phyloP scores from a whole-genome alignment of 805 yeast genomes.

The Saccharomyces mikatae region DNA sequence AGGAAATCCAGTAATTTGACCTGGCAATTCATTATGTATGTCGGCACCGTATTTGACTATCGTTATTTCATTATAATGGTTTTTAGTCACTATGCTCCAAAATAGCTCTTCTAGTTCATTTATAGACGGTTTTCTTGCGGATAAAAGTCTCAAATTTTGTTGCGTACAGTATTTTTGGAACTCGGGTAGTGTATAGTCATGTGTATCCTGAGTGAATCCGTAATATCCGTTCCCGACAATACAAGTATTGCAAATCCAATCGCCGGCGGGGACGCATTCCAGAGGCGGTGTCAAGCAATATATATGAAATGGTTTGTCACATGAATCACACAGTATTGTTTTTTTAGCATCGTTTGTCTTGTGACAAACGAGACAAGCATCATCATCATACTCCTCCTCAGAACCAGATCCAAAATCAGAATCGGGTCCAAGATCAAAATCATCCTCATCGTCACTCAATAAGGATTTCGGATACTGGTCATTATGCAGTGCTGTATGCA shows the following conservation, averaged over 20 bases:
- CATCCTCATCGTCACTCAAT: constrained; percentile 17
- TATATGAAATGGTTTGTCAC: constrained; percentile 50
- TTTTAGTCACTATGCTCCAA: constrained; percentile 48
- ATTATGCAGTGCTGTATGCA: constrained; percentile 4
- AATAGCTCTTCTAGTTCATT: constrained; percentile 52
- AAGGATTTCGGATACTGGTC: constrained; percentile 31
- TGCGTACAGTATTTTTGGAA: constrained; percentile 51
- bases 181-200: constrained; percentile 47
- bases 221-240: constrained; percentile 81
- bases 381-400: constrained; percentile 28
- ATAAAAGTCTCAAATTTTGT: constrained; percentile 31
- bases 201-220: constrained; percentile 69
- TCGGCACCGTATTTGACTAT: constrained; percentile 76
- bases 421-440: background rate
- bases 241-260: constrained; percentile 80
- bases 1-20: constrained; percentile 73
- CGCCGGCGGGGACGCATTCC: constrained; percentile 42
- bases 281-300: constrained; percentile 57
- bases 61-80: constrained; percentile 37
- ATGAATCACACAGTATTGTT: constrained; percentile 62
- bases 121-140: constrained; percentile 12
- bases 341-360: constrained; percentile 37
- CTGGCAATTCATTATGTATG: constrained; percentile 56
- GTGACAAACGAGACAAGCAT: constrained; percentile 43
- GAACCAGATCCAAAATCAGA: constrained; percentile 9